Base-by-base conservation (phyloP, 148 eudicot genomes). In the Camellia sinensis region DNA sequence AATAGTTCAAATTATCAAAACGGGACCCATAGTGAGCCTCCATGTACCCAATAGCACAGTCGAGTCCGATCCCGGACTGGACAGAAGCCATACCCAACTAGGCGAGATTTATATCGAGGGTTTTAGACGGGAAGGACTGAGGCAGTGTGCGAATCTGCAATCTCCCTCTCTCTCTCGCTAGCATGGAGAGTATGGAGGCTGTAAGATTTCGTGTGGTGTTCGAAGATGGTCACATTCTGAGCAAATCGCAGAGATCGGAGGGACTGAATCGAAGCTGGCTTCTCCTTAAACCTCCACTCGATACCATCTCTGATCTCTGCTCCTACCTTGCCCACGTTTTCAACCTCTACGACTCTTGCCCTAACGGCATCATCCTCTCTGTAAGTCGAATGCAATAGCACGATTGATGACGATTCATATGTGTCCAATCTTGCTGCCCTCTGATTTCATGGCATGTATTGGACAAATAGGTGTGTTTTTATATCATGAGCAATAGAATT, bases 311-410 rank as follows among this genome's bases (percentile, higher is more conserved):
- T 46, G 93, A 90, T 53, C 79, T 93, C 40, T 85, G 84, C 67
- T 80, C 87, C 37, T 83, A 92, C 63, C 52, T 95, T 44, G 74
- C 84, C 79, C 85, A 84, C 74, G 67, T 80, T 70, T 95, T 90
- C 83, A 85, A 81, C 74, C 97, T 95, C 82, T 75, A 78, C 70
- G 66, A 80, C 10, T 84, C 96, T 77, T 95, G 97, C 87, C 94
- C 97, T 73, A 48, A 90, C 83, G 97, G 98, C 85, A 64, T 95
- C 74, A 69, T 87, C 48, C 97, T 95, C 86, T 90, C 80, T 82
- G 99, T 95, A 90, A 50, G 69, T 67, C 1, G 37, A 29, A 29
- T 29, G 37, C 37, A 29, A 29, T 29, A 29, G 37, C 37, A 29
- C 37, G 37, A 29, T 29, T 29, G 37, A 29, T 29, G 37, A 29